Evolutionary conservation across 306 rosid genomes (phyloP), one percentile per base, ranked within the genome.

Genomic region (Morella rubra): DNA sequence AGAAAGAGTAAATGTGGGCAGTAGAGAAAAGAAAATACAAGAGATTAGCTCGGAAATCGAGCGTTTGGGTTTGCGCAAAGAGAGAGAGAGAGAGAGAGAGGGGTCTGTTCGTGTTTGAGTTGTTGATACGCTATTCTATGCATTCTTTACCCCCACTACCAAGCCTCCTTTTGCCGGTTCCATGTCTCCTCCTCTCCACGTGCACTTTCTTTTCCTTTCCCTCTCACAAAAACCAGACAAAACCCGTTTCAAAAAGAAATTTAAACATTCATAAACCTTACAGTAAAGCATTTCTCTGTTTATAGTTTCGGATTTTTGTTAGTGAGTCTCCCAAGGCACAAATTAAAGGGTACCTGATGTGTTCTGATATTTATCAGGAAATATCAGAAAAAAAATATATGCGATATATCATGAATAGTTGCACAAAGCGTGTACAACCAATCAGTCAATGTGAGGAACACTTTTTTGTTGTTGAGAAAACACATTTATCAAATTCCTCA

Each of bases 121-220:
- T 40, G 77, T 69, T 81, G 89, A 86, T 83, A 82, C 91, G 75
- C 79, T 81, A 62, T 83, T 89, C 96, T 69, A 90, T 91, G 96
- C 89, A 56, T 77, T 60, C 71, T 80, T 74, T 82, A 76, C 80
- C 71, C 55, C 81, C 74, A 19, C 56, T 54, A 52, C 65, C 81
- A 79, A 77, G 75, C 85, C 96, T 91, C 85, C 69, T 87, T 86
- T 87, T 87, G 90, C 96, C 88, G 91, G 88, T 87, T 47, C 81
- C 37, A 71, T 93, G 93, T 90, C 92, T 84, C 89, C 89, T 56
- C 78, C 50, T 42, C 50, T 80, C 76, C 82, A 75, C 82, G 82
- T 82, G 76, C 72, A 24, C 59, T 7, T 11, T 13, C 64, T 16
- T 66, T 50, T 52, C 76, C 71, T 54, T 32, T 20, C 51, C 24